Evolutionary conservation across 495 filamentous ascomycete genomes (phyloP), one percentile per base, ranked within the genome.

Genomic region (Neurospora sp.): DNA sequence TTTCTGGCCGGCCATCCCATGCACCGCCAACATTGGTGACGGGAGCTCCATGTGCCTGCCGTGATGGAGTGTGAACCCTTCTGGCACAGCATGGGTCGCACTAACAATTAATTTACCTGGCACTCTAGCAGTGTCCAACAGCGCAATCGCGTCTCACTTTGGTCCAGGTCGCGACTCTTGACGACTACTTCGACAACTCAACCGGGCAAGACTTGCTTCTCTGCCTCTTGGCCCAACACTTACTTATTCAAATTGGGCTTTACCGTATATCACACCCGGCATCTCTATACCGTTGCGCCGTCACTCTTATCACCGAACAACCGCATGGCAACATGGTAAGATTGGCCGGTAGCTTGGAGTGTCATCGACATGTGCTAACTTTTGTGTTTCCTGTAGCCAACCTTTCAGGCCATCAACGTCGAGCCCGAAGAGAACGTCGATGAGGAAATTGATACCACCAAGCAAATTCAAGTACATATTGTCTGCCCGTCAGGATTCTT

Each of bases 381-480:
- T 71, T 38, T 35, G 31, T 31, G 68, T 70, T 27, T 40, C 35
- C 40, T 59, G 9, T 66, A 85, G 90, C 84, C 89, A 53, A 82
- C 87, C 75, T 98, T 94, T 79, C 88, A 89, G 44, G 92, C 96
- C 59, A 87, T 98, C 79, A 98, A 98, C 75, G 88, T 98, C 78
- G 94, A 97, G 78, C 93, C 93, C 9, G 96, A 97, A 78, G 93
- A 96, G 74, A 92, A 91, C 70, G 85, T 91, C 75, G 93, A 97
- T 75, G 93, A 96, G 76, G 96, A 98, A 81, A 83, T 97, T 78
- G 96, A 99, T 77, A 93, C 95, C 74, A 98, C 94, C 61, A 94
- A 92, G 82, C 94, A 98, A 79, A 89, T 99, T 70, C 94, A 91
- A 76, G 87, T 88, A 40, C 14, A 74, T 59, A 46, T 35, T 39